A percentile compares a stretch with the other conserved stretches of the same genome.
phyloP scores from a whole-genome alignment of 1,139 yeast genomes.

The Candida gigantensis region DNA sequence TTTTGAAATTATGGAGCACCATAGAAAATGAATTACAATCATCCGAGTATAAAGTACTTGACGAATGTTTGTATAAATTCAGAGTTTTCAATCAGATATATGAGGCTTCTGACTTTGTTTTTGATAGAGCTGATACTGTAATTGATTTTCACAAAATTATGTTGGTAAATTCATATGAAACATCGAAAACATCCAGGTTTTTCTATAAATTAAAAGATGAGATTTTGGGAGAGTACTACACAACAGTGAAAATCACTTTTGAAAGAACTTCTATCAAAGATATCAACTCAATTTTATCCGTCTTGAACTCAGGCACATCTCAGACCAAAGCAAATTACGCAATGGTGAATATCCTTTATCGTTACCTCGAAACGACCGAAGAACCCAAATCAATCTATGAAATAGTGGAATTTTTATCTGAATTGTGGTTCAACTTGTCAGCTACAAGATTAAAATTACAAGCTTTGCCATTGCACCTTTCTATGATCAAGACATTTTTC shows the following conservation, averaged over 20 bases:
- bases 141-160: constrained; percentile 21
- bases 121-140: constrained; percentile 9
- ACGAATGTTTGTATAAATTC: constrained; percentile 30
- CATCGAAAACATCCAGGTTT: constrained; percentile 26
- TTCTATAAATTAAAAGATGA: constrained; percentile 49
- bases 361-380: constrained; percentile 11
- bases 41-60: constrained; percentile 27
- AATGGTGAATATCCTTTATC: constrained; percentile 21
- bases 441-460: constrained; percentile 63
- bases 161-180: constrained; percentile 25
- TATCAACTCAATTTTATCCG: constrained; percentile 14
- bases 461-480: constrained; percentile 63
- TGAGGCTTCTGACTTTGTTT: constrained; percentile 6
- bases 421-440: constrained; percentile 61
- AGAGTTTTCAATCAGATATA: constrained; percentile 32
- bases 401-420: constrained; percentile 34
- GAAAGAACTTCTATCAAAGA: constrained; percentile 6
- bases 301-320: constrained; percentile 24
- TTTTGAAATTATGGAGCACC: constrained; percentile 19
- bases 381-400: constrained; percentile 8
- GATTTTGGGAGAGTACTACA: constrained; percentile 36
- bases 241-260: constrained; percentile 16
- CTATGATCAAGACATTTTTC: constrained; percentile 50
- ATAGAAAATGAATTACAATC: constrained; percentile 28
- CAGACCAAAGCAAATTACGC: constrained; percentile 28